phyloP scores from a whole-genome alignment of 2,329 filamentous ascomycete genomes.

The Nothophoma quercina region DNA sequence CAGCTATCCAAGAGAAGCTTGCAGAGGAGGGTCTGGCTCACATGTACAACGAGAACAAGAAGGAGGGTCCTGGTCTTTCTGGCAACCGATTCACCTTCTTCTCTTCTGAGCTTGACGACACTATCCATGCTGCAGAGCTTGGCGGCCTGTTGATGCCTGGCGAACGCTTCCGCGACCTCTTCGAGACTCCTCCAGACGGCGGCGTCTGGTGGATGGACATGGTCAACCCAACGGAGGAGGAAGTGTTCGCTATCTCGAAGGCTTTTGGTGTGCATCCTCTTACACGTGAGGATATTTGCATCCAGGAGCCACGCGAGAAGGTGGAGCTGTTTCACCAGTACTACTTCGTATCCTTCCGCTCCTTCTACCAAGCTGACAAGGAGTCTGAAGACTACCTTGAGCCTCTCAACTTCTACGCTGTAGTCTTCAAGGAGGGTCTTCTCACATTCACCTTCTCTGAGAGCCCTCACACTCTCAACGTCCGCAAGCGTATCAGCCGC shows the following conservation, averaged over 20 bases:
- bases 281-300: conserved; percentile 95
- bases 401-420: conserved; percentile 94
- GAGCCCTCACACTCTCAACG: conserved; percentile 86
- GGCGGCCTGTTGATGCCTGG: conserved; percentile 88
- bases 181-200: conserved; percentile 72
- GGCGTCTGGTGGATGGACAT: conserved; percentile 99
- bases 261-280: conserved; percentile 95
- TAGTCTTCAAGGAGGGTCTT: conserved; percentile 95
- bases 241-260: conserved; percentile 86
- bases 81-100: conserved; percentile 94
- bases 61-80: conserved; percentile 53
- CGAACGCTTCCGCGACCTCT: conserved; percentile 88
- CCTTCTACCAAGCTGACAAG: conserved; percentile 84
- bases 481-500: conserved; percentile 88
- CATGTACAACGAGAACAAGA: conserved; percentile 42
- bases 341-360: conserved; percentile 97
- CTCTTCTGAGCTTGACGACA: conserved; percentile 91
- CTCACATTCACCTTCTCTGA: conserved; percentile 92
- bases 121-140: conserved; percentile 88
- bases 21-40: conserved; percentile 48
- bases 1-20: conserved; percentile 55
- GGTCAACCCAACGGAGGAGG: conserved; percentile 86
- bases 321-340: conserved; percentile 97
- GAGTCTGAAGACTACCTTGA: conserved; percentile 84
- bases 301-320: conserved; percentile 95